phyloP scores from a whole-genome alignment of 108 stramenopile species.

The Cyclotella sp. region DNA sequence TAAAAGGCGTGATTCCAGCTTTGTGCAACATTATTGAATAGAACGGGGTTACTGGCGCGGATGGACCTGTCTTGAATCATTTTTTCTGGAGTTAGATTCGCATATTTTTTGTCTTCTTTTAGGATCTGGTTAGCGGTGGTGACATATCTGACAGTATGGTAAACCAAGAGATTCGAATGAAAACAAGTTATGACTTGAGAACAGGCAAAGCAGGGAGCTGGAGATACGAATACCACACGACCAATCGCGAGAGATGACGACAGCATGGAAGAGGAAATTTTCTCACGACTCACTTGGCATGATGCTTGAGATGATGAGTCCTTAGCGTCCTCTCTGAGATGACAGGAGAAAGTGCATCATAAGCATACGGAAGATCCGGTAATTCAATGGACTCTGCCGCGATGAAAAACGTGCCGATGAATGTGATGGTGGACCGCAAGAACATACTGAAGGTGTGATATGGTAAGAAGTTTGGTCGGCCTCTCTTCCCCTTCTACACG shows the following conservation, averaged over 20 bases:
- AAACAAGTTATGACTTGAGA: not conserved
- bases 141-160: constrained; percentile 33
- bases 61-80: constrained; percentile 36
- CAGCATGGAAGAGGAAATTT: not conserved
- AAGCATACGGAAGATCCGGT: constrained; percentile 62
- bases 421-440: not conserved
- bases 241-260: too few relatives aligned
- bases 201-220: not conserved
- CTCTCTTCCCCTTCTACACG: too few relatives aligned
- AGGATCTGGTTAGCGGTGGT: constrained; percentile 48
- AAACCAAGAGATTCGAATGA: not conserved
- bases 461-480: too few relatives aligned
- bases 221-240: too few relatives aligned
- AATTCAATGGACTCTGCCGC: constrained; percentile 20
- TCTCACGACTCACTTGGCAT: constrained; percentile 39
- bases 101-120: constrained; percentile 29
- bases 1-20: constrained; percentile 80
- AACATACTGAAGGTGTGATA: too few relatives aligned
- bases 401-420: not conserved
- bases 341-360: constrained; percentile 60
- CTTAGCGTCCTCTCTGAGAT: constrained; percentile 63
- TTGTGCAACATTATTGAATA: constrained; percentile 79
- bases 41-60: constrained; percentile 28
- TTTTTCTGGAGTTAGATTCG: constrained; percentile 39
- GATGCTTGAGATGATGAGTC: constrained; percentile 71